Percentiles rank a stretch among this genome's conserved stretches.
phyloP scores from a whole-genome alignment of 140 eudicot species.

The Flaveria floridana region DNA sequence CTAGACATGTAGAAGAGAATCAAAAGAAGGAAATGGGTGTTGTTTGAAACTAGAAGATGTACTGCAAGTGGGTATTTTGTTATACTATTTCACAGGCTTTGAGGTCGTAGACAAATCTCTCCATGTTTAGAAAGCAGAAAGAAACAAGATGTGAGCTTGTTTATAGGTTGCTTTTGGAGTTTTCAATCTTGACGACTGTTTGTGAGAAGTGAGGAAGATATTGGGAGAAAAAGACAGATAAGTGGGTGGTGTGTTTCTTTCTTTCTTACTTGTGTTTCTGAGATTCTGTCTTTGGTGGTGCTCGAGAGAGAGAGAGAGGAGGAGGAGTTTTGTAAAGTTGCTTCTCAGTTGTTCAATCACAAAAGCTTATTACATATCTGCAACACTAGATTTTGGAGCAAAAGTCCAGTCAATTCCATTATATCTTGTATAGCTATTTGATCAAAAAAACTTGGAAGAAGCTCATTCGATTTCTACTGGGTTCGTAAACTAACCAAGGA shows the following conservation, averaged over 20 bases:
- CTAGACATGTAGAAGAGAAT: conserved; percentile 33
- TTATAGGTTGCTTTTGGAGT: conserved; percentile 25
- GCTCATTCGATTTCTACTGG: too few species aligned
- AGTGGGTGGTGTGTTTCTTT: conserved; percentile 12
- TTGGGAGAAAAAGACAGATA: neutral
- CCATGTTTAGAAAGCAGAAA: conserved; percentile 40
- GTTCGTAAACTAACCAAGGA: too few species aligned
- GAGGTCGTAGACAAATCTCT: too few species aligned
- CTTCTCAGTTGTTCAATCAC: conserved; percentile 19
- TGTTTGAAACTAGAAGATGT: conserved; percentile 11
- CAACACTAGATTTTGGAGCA: conserved; percentile 36
- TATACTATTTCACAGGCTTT: conserved; percentile 40
- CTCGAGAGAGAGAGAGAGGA: neutral
- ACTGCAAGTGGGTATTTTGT: conserved; percentile 19
- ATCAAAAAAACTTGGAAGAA: too few species aligned
- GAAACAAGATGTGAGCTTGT: conserved; percentile 25
- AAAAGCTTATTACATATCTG: neutral
- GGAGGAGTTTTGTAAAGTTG: conserved; percentile 16
- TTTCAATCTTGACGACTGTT: conserved; percentile 25
- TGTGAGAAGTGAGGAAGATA: neutral
- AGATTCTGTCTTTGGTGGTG: conserved; percentile 18
- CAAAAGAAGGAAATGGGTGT: neutral
- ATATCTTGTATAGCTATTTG: neutral
- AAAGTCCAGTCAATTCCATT: conserved; percentile 24
- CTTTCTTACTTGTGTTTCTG: neutral